These are phyloP conservation scores for Hygrocybe punicea DNA, from an alignment of 768 basidiomycete genomes.

Conservation along the genomic window DNA sequence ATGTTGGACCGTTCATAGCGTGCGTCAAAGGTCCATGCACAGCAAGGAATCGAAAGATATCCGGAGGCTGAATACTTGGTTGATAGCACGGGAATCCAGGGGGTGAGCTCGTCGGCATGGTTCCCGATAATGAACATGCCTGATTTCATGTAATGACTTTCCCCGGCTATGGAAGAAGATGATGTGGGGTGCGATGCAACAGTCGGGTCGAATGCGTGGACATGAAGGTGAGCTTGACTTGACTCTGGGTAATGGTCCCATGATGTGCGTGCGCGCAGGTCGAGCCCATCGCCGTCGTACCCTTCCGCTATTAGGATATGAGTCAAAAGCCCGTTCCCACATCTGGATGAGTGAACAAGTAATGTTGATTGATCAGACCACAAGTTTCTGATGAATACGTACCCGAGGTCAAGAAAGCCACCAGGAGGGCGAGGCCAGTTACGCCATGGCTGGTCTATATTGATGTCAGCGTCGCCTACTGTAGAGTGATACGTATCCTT, in stretches of 20 bases:
- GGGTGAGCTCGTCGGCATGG: constrained; percentile 94
- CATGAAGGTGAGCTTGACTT: constrained; percentile 60
- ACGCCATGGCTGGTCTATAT: constrained; percentile 50
- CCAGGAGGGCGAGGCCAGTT: constrained; percentile 74
- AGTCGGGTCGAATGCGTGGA: constrained; percentile 70
- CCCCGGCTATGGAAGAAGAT: constrained; percentile 10
- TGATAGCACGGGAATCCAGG: constrained; percentile 86
- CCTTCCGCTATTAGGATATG: constrained; percentile 85
- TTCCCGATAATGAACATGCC: constrained; percentile 85
- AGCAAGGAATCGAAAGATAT: constrained; percentile 86
- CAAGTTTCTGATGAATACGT: constrained; percentile 16
- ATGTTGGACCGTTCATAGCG: constrained; percentile 54
- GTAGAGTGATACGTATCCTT: constrained; percentile 55
- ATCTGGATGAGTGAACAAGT: constrained; percentile 46
- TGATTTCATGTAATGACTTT: constrained; percentile 31
- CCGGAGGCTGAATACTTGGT: constrained; percentile 58
- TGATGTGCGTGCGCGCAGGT: constrained; percentile 79
- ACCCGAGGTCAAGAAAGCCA: constrained; percentile 91
- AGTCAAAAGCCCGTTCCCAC: constrained; percentile 89
- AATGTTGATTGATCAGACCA: neutral
- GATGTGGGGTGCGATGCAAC: constrained; percentile 6
- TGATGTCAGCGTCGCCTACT: constrained; percentile 7
- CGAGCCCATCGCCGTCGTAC: constrained; percentile 79
- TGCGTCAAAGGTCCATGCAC: constrained; percentile 76
- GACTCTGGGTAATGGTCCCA: constrained; percentile 73